phyloP scores from a whole-genome alignment of 2,329 filamentous ascomycete species.

The Calycina herbarum region DNA sequence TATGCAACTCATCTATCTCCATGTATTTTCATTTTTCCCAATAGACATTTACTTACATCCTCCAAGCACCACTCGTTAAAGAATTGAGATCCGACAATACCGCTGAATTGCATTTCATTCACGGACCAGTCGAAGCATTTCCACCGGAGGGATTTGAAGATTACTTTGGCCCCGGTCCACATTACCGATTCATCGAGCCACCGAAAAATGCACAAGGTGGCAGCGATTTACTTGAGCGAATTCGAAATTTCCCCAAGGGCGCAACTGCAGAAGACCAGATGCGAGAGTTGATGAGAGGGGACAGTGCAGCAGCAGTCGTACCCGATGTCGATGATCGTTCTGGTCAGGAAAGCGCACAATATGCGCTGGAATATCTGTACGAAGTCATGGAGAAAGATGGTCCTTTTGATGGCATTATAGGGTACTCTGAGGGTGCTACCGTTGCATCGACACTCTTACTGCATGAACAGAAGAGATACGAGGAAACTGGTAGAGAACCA shows the following conservation, averaged over 20 bases:
- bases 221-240: constrained; percentile 33
- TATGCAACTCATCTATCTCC: constrained; percentile 30
- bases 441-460: constrained; percentile 55
- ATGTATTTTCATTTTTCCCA: constrained; percentile 4
- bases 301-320: constrained; percentile 14
- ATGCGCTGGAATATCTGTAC: constrained; percentile 39
- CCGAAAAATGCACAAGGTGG: constrained; percentile 37
- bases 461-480: constrained; percentile 47
- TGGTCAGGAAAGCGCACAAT: constrained; percentile 25
- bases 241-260: constrained; percentile 34
- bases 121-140: constrained; percentile 50
- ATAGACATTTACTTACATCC: constrained; percentile 20
- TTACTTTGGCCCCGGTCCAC: constrained; percentile 56
- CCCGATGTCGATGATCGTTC: constrained; percentile 16
- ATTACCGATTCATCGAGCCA: constrained; percentile 56
- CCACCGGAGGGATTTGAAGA: constrained; percentile 56
- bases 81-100: constrained; percentile 48
- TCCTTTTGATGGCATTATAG: constrained; percentile 55
- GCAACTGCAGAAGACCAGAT: constrained; percentile 34
- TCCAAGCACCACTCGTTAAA: constrained; percentile 48
- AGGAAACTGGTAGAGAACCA: constrained; percentile 33
- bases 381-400: constrained; percentile 48
- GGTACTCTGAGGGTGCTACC: constrained; percentile 61
- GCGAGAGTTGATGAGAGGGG: constrained; percentile 29
- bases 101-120: constrained; percentile 52